Base-by-base conservation (phyloP, 2,329 filamentous ascomycete species). In the Ophiosphaerella herpotricha region DNA sequence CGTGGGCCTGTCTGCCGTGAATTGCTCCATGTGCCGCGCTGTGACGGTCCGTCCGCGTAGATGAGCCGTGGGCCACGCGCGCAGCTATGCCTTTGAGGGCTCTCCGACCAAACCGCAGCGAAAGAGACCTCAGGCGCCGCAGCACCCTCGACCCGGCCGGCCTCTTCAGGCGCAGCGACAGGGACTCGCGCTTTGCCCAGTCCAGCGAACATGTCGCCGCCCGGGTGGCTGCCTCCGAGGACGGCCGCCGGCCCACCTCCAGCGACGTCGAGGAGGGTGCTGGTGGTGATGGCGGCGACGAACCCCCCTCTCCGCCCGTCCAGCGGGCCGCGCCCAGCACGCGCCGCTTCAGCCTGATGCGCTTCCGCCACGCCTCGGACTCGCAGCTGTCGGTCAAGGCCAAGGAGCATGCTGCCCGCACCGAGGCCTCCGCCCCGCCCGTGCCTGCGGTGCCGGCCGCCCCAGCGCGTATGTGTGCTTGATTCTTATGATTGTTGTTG, bases 291-390 rank as follows among this genome's bases (percentile, higher is more conserved):
- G 26, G 50, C 12, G 29, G 46, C 24, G 49, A 56, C 52, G 54
- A 62, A 43, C 55, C 59, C 45, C 64, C 71, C 38, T 66, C 71
- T 46, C 65, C 71, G 39, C 63, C 64, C 35, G 50, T 69, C 31
- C 70, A 73, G 51, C 61, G 71, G 36, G 63, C 67, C 58, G 67
- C 69, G 39, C 68, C 74, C 49, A 72, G 66, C 57, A 74, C 74
- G 51, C 75, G 81, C 59, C 77, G 83, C 48, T 85, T 87, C 71
- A 85, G 81, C 65, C 73, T 96, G 73, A 78, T 96, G 75, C 87
- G 88, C 67, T 91, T 94, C 72, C 89, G 91, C 66, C 92, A 96
- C 82, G 92, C 91, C 54, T 97, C 92, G 7, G 93, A 97, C 75
- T 89, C 91, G 43, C 91, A 97, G 73, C 77, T 97, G 54, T 91